These are phyloP conservation scores for Gracilaria gracilis DNA, from an alignment of 23 red algal genomes.

Conservation along the genomic window DNA sequence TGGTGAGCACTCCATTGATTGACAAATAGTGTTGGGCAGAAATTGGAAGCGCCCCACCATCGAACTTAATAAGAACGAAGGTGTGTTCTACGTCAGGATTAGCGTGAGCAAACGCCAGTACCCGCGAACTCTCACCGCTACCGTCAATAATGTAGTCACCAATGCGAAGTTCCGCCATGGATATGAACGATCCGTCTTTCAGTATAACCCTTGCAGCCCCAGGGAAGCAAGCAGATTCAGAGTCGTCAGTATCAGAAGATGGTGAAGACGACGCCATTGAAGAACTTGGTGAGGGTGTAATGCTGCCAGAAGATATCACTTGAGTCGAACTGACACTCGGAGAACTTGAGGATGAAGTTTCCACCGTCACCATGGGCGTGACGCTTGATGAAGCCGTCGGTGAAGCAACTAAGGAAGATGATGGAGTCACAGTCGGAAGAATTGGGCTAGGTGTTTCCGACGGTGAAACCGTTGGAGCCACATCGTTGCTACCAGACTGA, in stretches of 20 bases:
- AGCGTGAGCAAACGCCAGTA: slow-evolving; percentile 62
- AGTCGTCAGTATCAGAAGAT: background rate
- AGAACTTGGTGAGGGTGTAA: background rate
- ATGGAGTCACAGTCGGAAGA: background rate
- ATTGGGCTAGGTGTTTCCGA: background rate
- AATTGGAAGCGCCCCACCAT: background rate
- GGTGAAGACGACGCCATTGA: background rate
- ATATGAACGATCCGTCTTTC: background rate
- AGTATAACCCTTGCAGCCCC: slow-evolving; percentile 38
- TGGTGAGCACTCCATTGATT: slow-evolving; percentile 1
- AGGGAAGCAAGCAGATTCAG: slow-evolving; percentile 62
- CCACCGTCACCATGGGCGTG: background rate
- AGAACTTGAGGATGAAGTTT: background rate
- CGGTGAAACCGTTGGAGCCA: background rate
- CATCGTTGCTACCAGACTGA: background rate
- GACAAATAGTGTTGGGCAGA: slow-evolving; percentile 33
- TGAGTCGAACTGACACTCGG: slow-evolving; percentile 9
- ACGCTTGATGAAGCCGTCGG: background rate
- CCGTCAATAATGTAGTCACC: slow-evolving; percentile 63
- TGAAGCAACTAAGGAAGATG: background rate
- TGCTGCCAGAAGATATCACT: background rate
- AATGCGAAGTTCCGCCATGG: slow-evolving; percentile 47
- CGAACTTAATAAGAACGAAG: slow-evolving; percentile 41
- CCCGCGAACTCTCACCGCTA: slow-evolving; percentile 9
- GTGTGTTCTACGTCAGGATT: background rate